Base-by-base conservation (phyloP, 2,329 filamentous ascomycete species). In the Gnomoniopsis sp. region DNA sequence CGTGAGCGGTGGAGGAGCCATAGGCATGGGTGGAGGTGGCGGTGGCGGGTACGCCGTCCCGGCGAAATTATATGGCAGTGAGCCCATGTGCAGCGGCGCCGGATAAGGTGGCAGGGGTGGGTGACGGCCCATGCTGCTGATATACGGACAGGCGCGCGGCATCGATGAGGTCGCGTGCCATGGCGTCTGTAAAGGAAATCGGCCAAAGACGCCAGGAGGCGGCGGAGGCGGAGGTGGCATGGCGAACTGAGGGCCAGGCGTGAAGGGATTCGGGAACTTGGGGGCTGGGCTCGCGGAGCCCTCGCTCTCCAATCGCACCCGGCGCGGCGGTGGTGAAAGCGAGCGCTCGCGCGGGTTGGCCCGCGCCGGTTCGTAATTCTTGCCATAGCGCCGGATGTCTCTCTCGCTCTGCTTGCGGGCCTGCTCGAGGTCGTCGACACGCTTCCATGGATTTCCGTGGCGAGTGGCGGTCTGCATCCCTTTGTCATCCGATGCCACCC, bases 371-470 rank as follows among this genome's bases (percentile, higher is more conserved):
- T 46, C 51, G 3, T 8, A 46, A 2, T 15, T 19, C 46, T 59
- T 56, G n/a, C 56, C 59, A 22, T 44, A 56, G 17, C 38, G 49
- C 26, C 44, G 47, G 21, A 43, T 26, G 15, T 53, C 48, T 19
- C 22, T 52, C 17, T 49, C 46, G 12, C 56, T 56, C 23, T 62
- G 44, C 34, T 59, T 57, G 8, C 12, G 6, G 23, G 19, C 56
- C 21, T 46, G 51, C 38, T 69, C 68, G 2, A 51, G 51, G 15
- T 53, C 34, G 52, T 70, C 68, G 12, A 58, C 60, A 1, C 41
- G 21, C 15, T 38, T 26, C 68, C 68, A 70, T 4, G 68, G 68
- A 30, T 69, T 69, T n/a, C 48, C 53, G 50, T 38, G 33, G 1
- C 47, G 33, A 2, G 41, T 54, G 41, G 60, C 59, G 21, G 55